phyloP scores from a whole-genome alignment of 2,329 filamentous ascomycete species.

The Fusarium scirpi region DNA sequence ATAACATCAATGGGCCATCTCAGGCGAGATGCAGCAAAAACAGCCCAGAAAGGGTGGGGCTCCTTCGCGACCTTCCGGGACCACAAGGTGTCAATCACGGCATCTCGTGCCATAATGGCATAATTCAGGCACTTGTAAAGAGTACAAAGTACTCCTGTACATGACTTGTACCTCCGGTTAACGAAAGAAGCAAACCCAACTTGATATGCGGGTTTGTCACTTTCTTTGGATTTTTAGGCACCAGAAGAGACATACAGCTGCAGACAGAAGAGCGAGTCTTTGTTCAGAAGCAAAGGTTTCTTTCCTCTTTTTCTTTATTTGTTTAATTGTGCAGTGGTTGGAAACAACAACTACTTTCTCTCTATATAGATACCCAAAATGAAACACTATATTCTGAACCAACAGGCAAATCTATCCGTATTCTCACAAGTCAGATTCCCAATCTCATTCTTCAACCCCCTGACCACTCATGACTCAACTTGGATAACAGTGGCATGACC shows the following conservation, averaged over 20 bases:
- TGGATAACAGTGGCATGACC: constrained; percentile 42
- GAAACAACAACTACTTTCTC: constrained; percentile 8
- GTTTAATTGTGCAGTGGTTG: constrained; percentile 19
- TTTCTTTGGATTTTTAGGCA: neutral
- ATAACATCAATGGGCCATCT: neutral
- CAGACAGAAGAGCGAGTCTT: neutral
- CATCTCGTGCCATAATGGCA: constrained; percentile 38
- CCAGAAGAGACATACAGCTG: neutral
- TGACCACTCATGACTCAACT: constrained; percentile 24
- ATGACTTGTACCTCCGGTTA: neutral
- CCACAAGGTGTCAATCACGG: constrained; percentile 35
- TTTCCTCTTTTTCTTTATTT: constrained; percentile 4
- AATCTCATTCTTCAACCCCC: constrained; percentile 19
- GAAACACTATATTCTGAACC: constrained; percentile 10
- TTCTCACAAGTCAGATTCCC: constrained; percentile 3
- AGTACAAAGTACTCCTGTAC: neutral
- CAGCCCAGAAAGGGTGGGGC: constrained; percentile 34
- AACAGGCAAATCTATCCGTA: neutral
- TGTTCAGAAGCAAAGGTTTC: neutral
- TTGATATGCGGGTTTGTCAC: constrained; percentile 6
- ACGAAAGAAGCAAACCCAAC: neutral
- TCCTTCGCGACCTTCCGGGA: neutral
- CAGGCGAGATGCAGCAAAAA: constrained; percentile 25
- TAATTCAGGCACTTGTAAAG: constrained; percentile 10
- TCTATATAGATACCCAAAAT: constrained; percentile 41